Conservation (phyloP, 176 grass and related monocot genomes). For the Oryza glumipatula region DNA sequence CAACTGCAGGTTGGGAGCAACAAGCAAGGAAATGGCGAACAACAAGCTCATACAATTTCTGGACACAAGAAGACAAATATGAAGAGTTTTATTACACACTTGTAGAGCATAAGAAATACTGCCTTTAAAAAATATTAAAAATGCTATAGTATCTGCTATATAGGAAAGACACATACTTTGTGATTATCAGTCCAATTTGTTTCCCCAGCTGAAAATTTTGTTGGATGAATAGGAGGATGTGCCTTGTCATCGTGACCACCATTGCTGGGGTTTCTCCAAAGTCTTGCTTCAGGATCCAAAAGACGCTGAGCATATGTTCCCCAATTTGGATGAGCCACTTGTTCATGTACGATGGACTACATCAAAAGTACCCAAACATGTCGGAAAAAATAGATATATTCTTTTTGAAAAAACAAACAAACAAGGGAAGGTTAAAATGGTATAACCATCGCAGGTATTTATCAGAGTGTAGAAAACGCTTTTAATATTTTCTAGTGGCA, state of each 20-base stretch:
- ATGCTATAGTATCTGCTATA: constrained; percentile 20
- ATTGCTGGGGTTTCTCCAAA: constrained; percentile 95
- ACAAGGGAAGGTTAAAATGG: constrained; percentile 10
- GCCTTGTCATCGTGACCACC: constrained; percentile 97
- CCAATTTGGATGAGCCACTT: constrained; percentile 75
- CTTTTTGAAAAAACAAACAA: not conserved
- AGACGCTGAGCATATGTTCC: constrained; percentile 82
- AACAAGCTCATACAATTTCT: constrained; percentile 98
- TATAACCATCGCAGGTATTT: constrained; percentile 5
- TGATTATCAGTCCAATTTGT: constrained; percentile 72
- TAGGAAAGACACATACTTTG: constrained; percentile 45
- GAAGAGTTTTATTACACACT: constrained; percentile 3
- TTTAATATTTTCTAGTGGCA: constrained; percentile 23
- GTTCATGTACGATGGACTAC: constrained; percentile 77
- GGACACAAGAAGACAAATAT: constrained; percentile 39
- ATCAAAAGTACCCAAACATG: constrained; percentile 33
- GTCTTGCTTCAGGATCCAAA: constrained; percentile 78
- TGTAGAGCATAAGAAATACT: constrained; percentile 24
- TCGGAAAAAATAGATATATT: constrained; percentile 20
- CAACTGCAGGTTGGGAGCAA: constrained; percentile 91
- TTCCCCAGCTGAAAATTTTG: constrained; percentile 76
- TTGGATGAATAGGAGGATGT: constrained; percentile 96
- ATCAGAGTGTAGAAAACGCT: not conserved
- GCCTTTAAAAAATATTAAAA: not conserved
- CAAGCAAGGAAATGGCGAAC: constrained; percentile 98